A percentile compares a stretch with the other conserved stretches of the same genome.
phyloP scores from a whole-genome alignment of 1,139 yeast species.

The Pichia sp. region DNA sequence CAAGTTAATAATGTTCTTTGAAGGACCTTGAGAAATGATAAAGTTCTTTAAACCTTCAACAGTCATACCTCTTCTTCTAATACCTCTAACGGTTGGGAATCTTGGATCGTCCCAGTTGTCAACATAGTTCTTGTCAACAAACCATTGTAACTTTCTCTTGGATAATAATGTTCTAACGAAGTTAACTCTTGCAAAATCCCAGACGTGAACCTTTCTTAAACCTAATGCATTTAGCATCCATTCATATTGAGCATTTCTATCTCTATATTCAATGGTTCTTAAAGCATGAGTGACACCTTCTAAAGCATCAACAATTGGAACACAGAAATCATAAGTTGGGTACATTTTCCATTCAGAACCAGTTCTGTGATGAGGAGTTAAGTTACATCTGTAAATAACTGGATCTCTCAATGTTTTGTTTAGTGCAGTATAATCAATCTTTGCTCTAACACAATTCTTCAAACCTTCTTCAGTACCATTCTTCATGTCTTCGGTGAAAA shows the following conservation, averaged over 20 bases:
- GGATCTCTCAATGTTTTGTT: conserved; percentile 97
- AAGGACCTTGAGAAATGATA: conserved; percentile 92
- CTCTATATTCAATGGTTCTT: conserved; percentile 96
- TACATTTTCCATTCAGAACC: conserved; percentile 88
- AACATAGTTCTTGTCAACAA: conserved; percentile 84
- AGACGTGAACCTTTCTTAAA: conserved; percentile 85
- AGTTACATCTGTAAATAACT: conserved; percentile 90
- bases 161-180: conserved; percentile 90
- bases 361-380: conserved; percentile 95
- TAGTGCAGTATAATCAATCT: conserved; percentile 80
- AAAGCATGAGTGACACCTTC: conserved; percentile 97
- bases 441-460: conserved; percentile 89
- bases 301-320: conserved; percentile 85
- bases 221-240: conserved; percentile 83
- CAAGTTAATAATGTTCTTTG: conserved; percentile 88
- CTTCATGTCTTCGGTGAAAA: conserved; percentile 86
- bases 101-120: conserved; percentile 97
- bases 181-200: conserved; percentile 97
- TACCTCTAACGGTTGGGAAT: conserved; percentile 98
- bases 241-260: conserved; percentile 94
- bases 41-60: conserved; percentile 94
- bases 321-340: conserved; percentile 98
- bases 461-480: conserved; percentile 87
- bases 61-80: conserved; percentile 98
- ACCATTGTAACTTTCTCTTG: conserved; percentile 97